Percentiles rank a stretch among this genome's conserved stretches.
Evolutionary conservation across 78 protist species (phyloP).

Genomic region (Tieghemostelium lacteum): DNA sequence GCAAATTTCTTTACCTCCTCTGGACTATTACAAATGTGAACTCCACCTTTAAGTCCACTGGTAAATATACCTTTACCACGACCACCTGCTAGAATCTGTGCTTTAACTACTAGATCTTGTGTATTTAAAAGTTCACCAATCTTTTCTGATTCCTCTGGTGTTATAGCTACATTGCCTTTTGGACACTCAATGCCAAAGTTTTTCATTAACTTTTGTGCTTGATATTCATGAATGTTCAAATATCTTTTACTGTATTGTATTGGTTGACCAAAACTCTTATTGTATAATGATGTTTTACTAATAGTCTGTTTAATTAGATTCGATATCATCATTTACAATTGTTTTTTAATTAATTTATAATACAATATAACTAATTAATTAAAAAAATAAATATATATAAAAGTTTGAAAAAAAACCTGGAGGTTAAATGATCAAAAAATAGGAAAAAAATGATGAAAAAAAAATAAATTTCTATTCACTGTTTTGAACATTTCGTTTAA

Average conservation of each 20-base stretch:
- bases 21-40: slow-evolving; percentile 75
- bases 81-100: slow-evolving; percentile 98
- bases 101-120: slow-evolving; percentile 90
- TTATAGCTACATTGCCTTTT: slow-evolving; percentile 72
- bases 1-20: slow-evolving; percentile 74
- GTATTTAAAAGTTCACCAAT: slow-evolving; percentile 54
- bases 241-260: slow-evolving; percentile 46
- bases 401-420: too few relatives aligned
- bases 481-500: too few relatives aligned
- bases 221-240: slow-evolving; percentile 82
- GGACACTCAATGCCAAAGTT: slow-evolving; percentile 71
- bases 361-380: too few relatives aligned
- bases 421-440: too few relatives aligned
- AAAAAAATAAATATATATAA: too few relatives aligned
- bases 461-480: too few relatives aligned
- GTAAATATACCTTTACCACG: slow-evolving; percentile 97
- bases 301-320: background rate
- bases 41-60: slow-evolving; percentile 96
- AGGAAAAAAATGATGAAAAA: too few relatives aligned
- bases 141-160: slow-evolving; percentile 84
- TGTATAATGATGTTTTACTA: too few relatives aligned
- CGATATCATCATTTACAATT: too few relatives aligned
- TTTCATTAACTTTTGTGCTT: slow-evolving; percentile 73
- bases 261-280: background rate
- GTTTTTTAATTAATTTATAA: too few relatives aligned